Base-by-base conservation (phyloP, 78 protist species). In the Dictyostelium intermedium region DNA sequence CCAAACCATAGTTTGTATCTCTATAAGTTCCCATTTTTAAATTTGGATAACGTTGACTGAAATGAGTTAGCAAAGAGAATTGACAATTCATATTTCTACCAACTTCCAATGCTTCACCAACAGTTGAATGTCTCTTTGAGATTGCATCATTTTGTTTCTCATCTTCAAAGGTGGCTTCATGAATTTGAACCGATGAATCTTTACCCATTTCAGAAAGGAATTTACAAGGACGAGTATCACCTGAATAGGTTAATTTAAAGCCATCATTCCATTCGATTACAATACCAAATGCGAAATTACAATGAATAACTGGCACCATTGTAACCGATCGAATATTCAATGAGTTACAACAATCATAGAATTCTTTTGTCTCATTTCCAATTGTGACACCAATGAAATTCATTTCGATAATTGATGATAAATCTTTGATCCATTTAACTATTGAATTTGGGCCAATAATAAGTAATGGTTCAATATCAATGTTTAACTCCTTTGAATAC, bases 111-210 rank as follows among this genome's bases (percentile, higher is more conserved):
- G 99, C 99, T 70, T 97, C 99, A 39, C 72, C 39, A 23, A 84
- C 32, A 0, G 99, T 96, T 25, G 87, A 66, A 89, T 96, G 97
- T 35, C 72, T 41, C 83, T 97, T 95, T 6, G 61, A 61, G 4
- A 32, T 43, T 2, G 97, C 98, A 34, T 97, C 97, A 16, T 16
- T 76, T 25, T 2, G 39, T 72, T 97, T 23, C 3, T 84, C 98
- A 60, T 98, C 98, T 8, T 97, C 98, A 25, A 98, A 97, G 27
- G 99, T 98, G 27, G 99, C 98, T 87, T 99, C 99, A 85, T 99
- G 99, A 10, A 99, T 43, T n/a, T 97, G 66, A 5, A 98, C 45
- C 4, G 16, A 41, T 27, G 97, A 96, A 32, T 41, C 93, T 14
- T 0, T 20, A 20, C 98, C 98, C 3, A 30, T 84, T 32, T 37